Evolutionary conservation across 139 green algal species (phyloP), one percentile per base, ranked within the genome.

Genomic region (Tetratostichococcus sp.): DNA sequence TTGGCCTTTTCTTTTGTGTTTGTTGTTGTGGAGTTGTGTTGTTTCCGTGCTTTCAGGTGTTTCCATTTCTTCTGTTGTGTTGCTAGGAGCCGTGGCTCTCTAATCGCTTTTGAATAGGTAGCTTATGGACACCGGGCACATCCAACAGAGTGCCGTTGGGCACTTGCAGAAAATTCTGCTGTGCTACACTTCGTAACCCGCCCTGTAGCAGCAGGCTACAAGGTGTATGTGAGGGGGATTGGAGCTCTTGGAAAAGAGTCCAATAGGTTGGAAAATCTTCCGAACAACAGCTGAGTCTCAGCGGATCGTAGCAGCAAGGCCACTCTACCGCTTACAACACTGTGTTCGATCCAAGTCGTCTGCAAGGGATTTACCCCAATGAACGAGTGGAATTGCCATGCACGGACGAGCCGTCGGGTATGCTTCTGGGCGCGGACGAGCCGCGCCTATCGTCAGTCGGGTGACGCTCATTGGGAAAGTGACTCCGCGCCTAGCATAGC

Each of bases 301-400:
- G 85, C 78, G 83, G 86, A 93, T 94, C 86, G 86, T 88, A 88
- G 85, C 86, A 94, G 86, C 90, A 93, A 93, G 86, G 86, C 86
- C 87, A 91, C 86, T 93, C 88, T 93, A 80, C 88, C 82, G 80
- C 86, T 88, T 92, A 95, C 88, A 95, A 86, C 91, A 95, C 88
- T 86, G 84, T 80, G 88, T 89, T 90, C 83, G 75, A 90, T 80
- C 86, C 84, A 89, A 91, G 90, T 93, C 87, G 90, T 43, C 43
- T 69, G 69, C n/a, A 11, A 43, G 67, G 23, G 26, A 35, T 43
- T 30, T 71, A 35, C 32, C 30, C 67, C 67, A 43, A 71, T 71
- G 31, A 43, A 30, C 31, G 67, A 57, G 32, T 71, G 32, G 32
- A 57, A 50, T 71, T 71, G 67, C 23, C 67, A 43, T 71, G 32